Conservation (phyloP, 2,329 filamentous ascomycete genomes). For the Diplodia intermedia region DNA sequence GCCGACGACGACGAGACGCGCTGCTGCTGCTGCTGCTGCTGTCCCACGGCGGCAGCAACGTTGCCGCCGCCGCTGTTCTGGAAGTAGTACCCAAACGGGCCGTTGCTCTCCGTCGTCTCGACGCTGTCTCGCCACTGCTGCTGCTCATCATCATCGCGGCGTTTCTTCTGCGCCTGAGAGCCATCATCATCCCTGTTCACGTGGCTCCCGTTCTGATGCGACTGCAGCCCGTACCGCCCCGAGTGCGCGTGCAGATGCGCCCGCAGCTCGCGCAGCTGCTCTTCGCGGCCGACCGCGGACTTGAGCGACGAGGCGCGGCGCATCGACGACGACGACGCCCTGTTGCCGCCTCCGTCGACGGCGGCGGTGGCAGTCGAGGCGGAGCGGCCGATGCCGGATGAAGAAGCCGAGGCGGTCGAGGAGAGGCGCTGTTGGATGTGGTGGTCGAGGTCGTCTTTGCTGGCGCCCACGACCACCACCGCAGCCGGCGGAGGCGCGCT, state of each 20-base stretch:
- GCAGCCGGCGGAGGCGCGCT: not conserved
- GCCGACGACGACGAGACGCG: not conserved
- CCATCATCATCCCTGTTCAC: not conserved
- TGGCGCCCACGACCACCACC: constrained; percentile 27
- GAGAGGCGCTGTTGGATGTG: not conserved
- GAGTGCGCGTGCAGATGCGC: constrained; percentile 12
- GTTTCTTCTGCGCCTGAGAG: not conserved
- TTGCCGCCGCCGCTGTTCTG: not conserved
- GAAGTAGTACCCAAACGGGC: not conserved
- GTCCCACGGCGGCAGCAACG: not conserved
- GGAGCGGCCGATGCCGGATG: not conserved
- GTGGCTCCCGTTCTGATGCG: constrained; percentile 12
- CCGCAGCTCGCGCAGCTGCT: constrained; percentile 25
- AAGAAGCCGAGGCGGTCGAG: not conserved
- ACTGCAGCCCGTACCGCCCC: not conserved
- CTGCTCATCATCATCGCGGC: not conserved
- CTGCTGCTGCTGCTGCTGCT: too few species aligned
- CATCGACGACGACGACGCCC: not conserved
- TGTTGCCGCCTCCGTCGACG: too few species aligned
- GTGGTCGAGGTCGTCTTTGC: not conserved
- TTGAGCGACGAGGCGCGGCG: constrained; percentile 19
- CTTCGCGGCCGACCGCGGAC: constrained; percentile 11
- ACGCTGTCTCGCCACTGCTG: constrained; percentile 8
- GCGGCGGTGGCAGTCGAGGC: not conserved
- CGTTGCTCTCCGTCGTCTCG: not conserved